Evolutionary conservation across 768 basidiomycete species (phyloP).

Genomic region (Hirschioporus abietinus): DNA sequence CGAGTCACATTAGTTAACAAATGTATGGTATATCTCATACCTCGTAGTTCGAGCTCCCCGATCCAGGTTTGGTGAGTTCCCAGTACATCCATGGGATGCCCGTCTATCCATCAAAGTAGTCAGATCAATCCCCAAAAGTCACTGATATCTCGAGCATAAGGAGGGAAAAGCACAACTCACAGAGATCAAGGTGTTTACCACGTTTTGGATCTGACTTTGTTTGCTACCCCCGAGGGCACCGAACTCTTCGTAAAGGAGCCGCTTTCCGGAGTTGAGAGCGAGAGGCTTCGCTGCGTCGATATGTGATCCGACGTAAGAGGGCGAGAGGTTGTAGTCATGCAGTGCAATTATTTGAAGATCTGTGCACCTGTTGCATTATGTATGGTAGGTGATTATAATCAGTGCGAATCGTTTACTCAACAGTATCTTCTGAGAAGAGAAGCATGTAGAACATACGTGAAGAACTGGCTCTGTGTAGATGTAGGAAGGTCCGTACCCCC

Average conservation of each 20-base stretch:
- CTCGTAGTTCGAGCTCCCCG: not conserved
- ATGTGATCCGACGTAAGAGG: slow-evolving; percentile 10
- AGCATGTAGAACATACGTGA: not conserved
- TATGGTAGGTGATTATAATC: too few relatives aligned
- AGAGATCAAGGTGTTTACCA: not conserved
- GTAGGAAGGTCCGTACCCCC: not conserved
- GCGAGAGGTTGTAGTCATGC: slow-evolving; percentile 13
- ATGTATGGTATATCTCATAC: not conserved
- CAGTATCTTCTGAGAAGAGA: not conserved
- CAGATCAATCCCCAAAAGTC: not conserved
- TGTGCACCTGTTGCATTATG: slow-evolving; percentile 5
- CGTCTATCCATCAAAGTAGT: not conserved
- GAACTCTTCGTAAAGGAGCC: slow-evolving; percentile 13
- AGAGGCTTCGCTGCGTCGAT: slow-evolving; percentile 10
- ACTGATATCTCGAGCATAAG: not conserved
- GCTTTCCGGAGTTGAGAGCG: slow-evolving; percentile 9
- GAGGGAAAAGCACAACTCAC: not conserved
- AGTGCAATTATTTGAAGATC: slow-evolving; percentile 12
- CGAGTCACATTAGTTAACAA: not conserved
- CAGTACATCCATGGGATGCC: not conserved
- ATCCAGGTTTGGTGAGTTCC: not conserved
- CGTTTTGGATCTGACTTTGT: slow-evolving; percentile 10
- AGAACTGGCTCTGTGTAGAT: not conserved
- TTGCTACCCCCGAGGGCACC: slow-evolving; percentile 10
- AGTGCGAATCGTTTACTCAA: not conserved